These are phyloP conservation scores for Coemansia furcata DNA, from an alignment of 192 early-diverging fungal genomes.

Conservation along the genomic window DNA sequence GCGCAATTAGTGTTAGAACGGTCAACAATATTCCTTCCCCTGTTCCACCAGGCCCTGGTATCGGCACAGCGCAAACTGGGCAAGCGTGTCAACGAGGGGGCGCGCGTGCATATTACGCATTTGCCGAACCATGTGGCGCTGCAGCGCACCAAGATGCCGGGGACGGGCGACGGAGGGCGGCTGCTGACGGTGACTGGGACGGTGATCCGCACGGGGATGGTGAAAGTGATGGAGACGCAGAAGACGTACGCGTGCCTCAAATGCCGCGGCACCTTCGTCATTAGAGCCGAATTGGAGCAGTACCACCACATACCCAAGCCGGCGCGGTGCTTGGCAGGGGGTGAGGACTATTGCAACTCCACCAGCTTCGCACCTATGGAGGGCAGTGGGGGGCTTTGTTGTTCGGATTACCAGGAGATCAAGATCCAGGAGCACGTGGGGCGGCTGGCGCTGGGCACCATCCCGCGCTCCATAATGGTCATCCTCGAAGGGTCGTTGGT, in stretches of 20 bases:
- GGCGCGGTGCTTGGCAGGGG: conserved; percentile 48
- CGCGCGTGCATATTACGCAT: background rate
- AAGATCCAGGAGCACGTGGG: conserved; percentile 73
- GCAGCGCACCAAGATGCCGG: conserved; percentile 55
- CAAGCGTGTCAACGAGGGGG: background rate
- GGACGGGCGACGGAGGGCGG: conserved; percentile 58
- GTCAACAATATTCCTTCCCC: conserved; percentile 7
- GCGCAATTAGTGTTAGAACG: conserved; percentile 17
- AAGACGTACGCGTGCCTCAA: conserved; percentile 54
- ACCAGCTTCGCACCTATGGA: conserved; percentile 54
- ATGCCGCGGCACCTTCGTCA: conserved; percentile 59
- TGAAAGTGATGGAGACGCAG: conserved; percentile 68
- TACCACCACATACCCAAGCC: conserved; percentile 61
- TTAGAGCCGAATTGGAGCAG: conserved; percentile 64
- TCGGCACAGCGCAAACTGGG: conserved; percentile 8
- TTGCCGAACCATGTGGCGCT: conserved; percentile 24
- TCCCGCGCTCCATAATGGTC: conserved; percentile 59
- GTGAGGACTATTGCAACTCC: conserved; percentile 47
- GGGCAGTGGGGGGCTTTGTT: conserved; percentile 35
- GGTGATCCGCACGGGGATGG: conserved; percentile 63
- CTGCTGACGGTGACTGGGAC: conserved; percentile 64
- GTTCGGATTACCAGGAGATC: conserved; percentile 78
- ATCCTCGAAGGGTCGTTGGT: conserved; percentile 61
- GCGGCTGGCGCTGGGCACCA: conserved; percentile 63
- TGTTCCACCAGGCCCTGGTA: conserved; percentile 14